Evolutionary conservation across 371 early-diverging fungal genomes (phyloP).

Genomic region (Mortierella sp.): DNA sequence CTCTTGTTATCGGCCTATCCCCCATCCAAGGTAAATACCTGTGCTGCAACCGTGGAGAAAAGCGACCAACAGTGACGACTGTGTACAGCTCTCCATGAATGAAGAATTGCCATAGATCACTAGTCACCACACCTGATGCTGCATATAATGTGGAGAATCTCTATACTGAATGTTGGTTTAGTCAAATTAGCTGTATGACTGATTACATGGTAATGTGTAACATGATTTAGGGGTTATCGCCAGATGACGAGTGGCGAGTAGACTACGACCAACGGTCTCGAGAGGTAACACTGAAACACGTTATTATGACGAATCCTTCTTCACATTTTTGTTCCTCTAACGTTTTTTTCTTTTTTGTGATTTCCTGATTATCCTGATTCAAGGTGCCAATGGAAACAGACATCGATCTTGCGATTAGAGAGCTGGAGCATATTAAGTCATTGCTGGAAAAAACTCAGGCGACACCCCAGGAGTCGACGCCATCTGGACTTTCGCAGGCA

Average conservation of each 20-base stretch:
- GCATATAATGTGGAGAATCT: neutral
- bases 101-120: no score
- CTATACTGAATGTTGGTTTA: neutral
- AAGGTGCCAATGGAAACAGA: slow-evolving; percentile 58
- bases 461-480: neutral
- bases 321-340: neutral
- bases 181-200: neutral
- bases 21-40: slow-evolving; percentile 18
- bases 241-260: slow-evolving; percentile 44
- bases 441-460: slow-evolving; percentile 14
- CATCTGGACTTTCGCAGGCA: slow-evolving; percentile 22
- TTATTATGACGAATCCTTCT: neutral
- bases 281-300: slow-evolving; percentile 43
- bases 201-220: neutral
- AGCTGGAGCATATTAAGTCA: slow-evolving; percentile 34
- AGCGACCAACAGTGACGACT: neutral
- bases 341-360: neutral
- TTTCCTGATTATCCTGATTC: neutral
- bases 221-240: slow-evolving; percentile 28
- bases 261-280: slow-evolving; percentile 63
- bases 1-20: slow-evolving; percentile 46
- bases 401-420: slow-evolving; percentile 56
- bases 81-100: neutral
- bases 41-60: neutral
- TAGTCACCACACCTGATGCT: no score